A percentile compares a stretch with the other conserved stretches of the same genome.
phyloP scores from a whole-genome alignment of 176 grass and related monocot species.

The maize (Zea mays) region DNA sequence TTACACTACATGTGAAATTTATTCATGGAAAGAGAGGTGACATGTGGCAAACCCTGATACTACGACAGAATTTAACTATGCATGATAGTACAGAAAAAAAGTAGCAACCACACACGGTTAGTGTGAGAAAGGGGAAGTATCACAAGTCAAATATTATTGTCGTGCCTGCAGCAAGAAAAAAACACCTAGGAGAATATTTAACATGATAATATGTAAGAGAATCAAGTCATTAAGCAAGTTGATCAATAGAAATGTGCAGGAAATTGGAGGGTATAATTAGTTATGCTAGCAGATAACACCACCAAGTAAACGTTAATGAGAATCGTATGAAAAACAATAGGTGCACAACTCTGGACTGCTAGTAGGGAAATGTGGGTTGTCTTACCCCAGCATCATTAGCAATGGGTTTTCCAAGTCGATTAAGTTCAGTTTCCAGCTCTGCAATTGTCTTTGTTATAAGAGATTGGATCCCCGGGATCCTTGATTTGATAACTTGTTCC shows the following conservation, averaged over 20 bases:
- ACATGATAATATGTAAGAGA: background rate
- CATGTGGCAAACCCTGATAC: background rate
- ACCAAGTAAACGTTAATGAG: background rate
- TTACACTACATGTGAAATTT: background rate
- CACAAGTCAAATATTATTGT: no score
- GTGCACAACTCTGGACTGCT: background rate
- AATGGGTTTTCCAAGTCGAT: slow-evolving; percentile 93
- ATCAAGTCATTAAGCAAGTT: background rate
- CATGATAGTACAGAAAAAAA: background rate
- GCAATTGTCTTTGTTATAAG: slow-evolving; percentile 95
- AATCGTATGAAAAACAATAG: background rate
- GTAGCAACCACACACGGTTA: background rate
- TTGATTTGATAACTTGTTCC: slow-evolving; percentile 96
- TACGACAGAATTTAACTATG: background rate
- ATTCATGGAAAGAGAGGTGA: background rate
- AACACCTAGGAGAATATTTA: background rate
- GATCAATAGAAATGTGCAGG: background rate
- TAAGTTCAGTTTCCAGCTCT: slow-evolving; percentile 94
- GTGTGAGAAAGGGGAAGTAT: background rate
- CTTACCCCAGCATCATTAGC: slow-evolving; percentile 96
- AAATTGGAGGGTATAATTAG: background rate
- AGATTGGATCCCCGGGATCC: slow-evolving; percentile 93
- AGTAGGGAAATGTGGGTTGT: background rate
- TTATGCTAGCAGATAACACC: background rate
- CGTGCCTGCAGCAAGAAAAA: background rate